phyloP scores from a whole-genome alignment of 148 eudicot species.

The Diospyros kaki region DNA sequence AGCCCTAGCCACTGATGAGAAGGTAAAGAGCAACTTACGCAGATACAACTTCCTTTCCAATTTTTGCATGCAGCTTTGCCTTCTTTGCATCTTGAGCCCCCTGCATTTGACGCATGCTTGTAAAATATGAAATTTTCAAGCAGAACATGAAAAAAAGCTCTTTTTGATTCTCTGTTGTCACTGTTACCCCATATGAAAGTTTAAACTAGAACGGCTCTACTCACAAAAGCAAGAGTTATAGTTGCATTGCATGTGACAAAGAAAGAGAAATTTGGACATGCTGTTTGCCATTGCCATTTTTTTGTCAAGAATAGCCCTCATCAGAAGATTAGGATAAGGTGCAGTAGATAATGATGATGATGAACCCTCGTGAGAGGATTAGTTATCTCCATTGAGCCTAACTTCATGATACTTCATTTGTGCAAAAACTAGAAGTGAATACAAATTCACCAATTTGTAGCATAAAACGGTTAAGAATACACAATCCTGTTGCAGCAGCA shows the following conservation, averaged over 20 bases:
- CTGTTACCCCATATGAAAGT: not conserved
- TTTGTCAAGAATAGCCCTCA: not conserved
- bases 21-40: constrained; percentile 57
- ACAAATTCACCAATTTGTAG: constrained; percentile 8
- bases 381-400: not conserved
- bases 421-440: not conserved
- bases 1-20: constrained; percentile 6
- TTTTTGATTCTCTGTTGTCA: not conserved
- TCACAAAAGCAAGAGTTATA: not conserved
- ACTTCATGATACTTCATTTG: not conserved
- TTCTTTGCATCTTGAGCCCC: constrained; percentile 77
- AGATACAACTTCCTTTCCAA: constrained; percentile 92
- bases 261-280: too few species aligned
- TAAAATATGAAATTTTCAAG: constrained; percentile 4
- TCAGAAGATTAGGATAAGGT: too few species aligned
- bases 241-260: not conserved
- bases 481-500: not conserved
- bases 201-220: not conserved
- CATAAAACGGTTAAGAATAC: not conserved
- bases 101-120: constrained; percentile 38
- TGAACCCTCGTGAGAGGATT: not conserved
- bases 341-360: too few species aligned
- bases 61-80: constrained; percentile 62
- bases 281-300: not conserved
- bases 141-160: constrained; percentile 6